Evolutionary conservation across 2,329 filamentous ascomycete genomes (phyloP).

Genomic region (Neophaeococcomyces mojaviensis): DNA sequence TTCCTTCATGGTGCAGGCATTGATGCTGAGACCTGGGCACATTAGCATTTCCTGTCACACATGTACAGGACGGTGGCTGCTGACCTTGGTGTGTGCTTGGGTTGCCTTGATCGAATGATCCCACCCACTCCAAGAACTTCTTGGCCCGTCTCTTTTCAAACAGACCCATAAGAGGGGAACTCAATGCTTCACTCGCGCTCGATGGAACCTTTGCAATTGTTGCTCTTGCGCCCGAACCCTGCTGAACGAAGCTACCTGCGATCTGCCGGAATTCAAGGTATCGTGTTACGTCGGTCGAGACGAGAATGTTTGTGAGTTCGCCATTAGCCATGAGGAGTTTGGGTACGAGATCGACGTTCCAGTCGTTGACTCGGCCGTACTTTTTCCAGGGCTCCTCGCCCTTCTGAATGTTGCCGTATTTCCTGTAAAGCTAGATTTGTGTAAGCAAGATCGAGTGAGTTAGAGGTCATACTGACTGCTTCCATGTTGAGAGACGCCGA

Average conservation of each 20-base stretch:
- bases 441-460: conserved; percentile 28
- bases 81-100: conserved; percentile 81
- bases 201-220: conserved; percentile 96
- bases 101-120: conserved; percentile 74
- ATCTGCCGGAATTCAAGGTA: conserved; percentile 93
- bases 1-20: conserved; percentile 84
- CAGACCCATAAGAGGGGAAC: conserved; percentile 89
- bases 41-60: conserved; percentile 1
- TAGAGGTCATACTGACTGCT: conserved; percentile 51
- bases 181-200: conserved; percentile 80
- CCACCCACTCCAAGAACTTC: conserved; percentile 93
- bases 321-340: conserved; percentile 99
- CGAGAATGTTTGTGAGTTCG: conserved; percentile 96
- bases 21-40: conserved; percentile 67
- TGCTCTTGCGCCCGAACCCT: conserved; percentile 70
- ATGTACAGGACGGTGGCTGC: conserved; percentile 24
- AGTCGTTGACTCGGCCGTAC: conserved; percentile 93
- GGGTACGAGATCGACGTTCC: conserved; percentile 98
- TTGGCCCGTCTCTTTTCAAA: conserved; percentile 98
- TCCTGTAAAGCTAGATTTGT: conserved; percentile 77
- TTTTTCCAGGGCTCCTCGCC: conserved; percentile 96
- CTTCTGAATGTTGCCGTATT: conserved; percentile 72
- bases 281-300: conserved; percentile 84
- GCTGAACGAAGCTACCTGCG: conserved; percentile 92
- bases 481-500: conserved; percentile 96